phyloP scores from a whole-genome alignment of 176 grass and related monocot species.

The Neostapfia colusana region DNA sequence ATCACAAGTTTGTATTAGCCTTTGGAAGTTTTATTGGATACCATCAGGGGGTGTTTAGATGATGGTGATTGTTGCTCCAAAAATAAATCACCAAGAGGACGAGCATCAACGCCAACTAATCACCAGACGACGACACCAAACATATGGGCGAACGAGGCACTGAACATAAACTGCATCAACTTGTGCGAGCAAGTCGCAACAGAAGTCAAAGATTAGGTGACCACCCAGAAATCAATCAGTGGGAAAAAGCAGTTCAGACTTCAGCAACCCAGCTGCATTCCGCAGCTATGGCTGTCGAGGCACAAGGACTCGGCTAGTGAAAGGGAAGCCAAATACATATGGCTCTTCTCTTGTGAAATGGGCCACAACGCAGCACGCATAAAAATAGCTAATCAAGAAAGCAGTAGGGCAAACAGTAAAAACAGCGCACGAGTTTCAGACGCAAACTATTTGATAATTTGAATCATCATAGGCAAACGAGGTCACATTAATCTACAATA shows the following conservation, averaged over 20 bases:
- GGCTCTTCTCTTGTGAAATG: no score
- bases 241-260: constrained; percentile 13
- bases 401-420: no score
- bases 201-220: not conserved
- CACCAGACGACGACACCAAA: constrained; percentile 12
- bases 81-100: not conserved
- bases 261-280: not conserved
- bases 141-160: not conserved
- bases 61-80: not conserved
- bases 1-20: not conserved
- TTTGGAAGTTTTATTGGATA: not conserved
- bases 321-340: not conserved
- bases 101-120: not conserved
- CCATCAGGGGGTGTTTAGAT: not conserved
- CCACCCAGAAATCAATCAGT: not conserved
- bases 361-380: no score
- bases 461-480: no score
- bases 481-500: no score
- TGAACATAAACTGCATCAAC: not conserved
- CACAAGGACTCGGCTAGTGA: not conserved
- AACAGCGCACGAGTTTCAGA: no score
- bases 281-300: not conserved
- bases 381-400: no score
- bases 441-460: no score
- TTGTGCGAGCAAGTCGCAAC: not conserved